phyloP scores from a whole-genome alignment of 108 stramenopile species.

The Nannochloropsis salina region DNA sequence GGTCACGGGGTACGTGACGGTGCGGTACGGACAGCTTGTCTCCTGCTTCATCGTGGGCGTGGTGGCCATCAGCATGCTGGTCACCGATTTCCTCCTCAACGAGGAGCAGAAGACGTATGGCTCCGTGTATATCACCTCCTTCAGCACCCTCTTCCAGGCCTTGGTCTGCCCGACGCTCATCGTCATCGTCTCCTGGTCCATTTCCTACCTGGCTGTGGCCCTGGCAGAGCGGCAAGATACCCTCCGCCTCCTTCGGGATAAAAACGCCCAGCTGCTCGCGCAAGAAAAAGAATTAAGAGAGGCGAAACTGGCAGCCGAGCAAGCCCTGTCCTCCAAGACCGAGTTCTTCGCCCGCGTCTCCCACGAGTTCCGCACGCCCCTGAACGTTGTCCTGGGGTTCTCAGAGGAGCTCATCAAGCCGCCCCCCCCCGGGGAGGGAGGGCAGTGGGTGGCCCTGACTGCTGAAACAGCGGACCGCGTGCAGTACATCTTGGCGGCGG shows the following conservation, averaged over 20 bases:
- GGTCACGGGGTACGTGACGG: background rate
- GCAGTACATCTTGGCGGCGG: background rate
- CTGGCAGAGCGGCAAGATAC: background rate
- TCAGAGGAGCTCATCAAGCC: constrained; percentile 4
- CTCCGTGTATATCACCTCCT: background rate
- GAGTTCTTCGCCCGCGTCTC: background rate
- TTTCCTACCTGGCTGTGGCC: constrained; percentile 10
- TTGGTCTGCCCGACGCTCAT: background rate
- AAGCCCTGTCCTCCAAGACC: background rate
- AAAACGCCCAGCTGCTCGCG: constrained; percentile 1
- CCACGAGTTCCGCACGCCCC: background rate
- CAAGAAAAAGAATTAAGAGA: constrained; percentile 10
- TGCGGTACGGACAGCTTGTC: constrained; percentile 2
- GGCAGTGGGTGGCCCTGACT: background rate
- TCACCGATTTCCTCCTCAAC: constrained; percentile 6
- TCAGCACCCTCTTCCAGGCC: background rate
- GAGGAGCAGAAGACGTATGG: constrained; percentile 17
- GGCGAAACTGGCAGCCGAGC: background rate
- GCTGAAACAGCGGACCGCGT: background rate
- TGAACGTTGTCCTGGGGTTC: background rate
- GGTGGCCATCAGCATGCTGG: background rate
- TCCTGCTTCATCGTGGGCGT: background rate
- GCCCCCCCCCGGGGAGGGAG: background rate
- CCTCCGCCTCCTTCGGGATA: background rate
- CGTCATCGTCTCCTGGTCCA: background rate